Conservation (phyloP, 768 basidiomycete species). For the Plicaturopsis crispa region DNA sequence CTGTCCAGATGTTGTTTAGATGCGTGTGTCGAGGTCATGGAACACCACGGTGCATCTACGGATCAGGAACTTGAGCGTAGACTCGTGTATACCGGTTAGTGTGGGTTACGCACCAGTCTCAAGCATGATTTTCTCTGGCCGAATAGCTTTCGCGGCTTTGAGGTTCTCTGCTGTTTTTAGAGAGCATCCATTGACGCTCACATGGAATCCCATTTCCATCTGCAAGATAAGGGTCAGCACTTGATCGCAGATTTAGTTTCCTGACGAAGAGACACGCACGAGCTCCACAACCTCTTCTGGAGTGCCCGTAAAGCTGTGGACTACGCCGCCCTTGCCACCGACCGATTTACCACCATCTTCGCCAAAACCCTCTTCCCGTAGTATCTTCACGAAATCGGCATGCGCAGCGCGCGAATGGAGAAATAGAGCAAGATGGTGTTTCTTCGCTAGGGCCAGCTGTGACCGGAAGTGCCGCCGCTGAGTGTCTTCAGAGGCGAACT, state of each 20-base stretch:
- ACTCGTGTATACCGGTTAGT: not conserved
- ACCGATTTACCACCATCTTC: conserved; percentile 43
- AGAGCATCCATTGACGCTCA: conserved; percentile 68
- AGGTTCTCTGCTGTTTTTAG: conserved; percentile 68
- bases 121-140: conserved; percentile 51
- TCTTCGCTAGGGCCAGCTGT: conserved; percentile 62
- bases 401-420: conserved; percentile 79
- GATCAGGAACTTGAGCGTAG: conserved; percentile 1
- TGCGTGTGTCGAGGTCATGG: conserved; percentile 59
- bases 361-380: conserved; percentile 60
- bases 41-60: conserved; percentile 67
- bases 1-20: conserved; percentile 42
- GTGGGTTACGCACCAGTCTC: conserved; percentile 53
- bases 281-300: conserved; percentile 52
- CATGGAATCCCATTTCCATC: conserved; percentile 69
- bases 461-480: conserved; percentile 61
- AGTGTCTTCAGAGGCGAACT: conserved; percentile 49
- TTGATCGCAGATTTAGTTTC: no score
- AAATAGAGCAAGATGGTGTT: conserved; percentile 69
- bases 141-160: conserved; percentile 44
- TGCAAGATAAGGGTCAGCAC: conserved; percentile 16
- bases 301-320: conserved; percentile 77
- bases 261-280: no score
- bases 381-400: conserved; percentile 54
- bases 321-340: conserved; percentile 66